Evolutionary conservation across 75 land plant species (phyloP), one percentile per base, ranked within the genome.

Genomic region (Picea sitchensis): DNA sequence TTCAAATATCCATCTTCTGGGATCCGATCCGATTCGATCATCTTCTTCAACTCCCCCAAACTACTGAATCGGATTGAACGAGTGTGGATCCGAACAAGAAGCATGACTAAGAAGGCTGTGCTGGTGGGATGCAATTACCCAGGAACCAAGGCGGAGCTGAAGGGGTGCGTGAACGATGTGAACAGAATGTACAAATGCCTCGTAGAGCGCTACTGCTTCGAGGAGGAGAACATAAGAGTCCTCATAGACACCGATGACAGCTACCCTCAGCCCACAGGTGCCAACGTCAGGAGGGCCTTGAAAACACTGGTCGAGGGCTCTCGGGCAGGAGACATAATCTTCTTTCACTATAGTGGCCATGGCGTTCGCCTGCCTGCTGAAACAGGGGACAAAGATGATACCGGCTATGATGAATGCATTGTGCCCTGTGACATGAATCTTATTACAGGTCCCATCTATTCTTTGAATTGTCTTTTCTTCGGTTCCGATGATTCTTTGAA

Each of bases 131-230:
- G 83, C 91, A 95, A 93, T 69, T 95, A 95, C 78, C 92, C 90
- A 9, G 94, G 94, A 20, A 94, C 94, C 3, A 86, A 90, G 81
- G 91, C 92, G 1, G 92, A 95, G 88, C 89, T 95, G 44, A 87
- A 89, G 64, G 98, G 98, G 1, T 95, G 96, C 88, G 85, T 95
- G 78, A 95, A 93, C 84, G 98, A 95, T 77, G 96, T 95, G 31
- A 61, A 51, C 14, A 58, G 91, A 11, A 93, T 95, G 94, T 79
- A 85, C 79, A 26, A 60, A 2, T 81, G 82, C 75, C 85, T 95
- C 11, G 15, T 93, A 44, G 76, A 90, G 9, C 89, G 92, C 13
- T 95, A 76, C 79, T 94, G 94, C 13, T 95, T 95, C 80, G 80
- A 78, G 18, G 88, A 84, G 41, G 82, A 87, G 8, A 87, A 95